phyloP scores from a whole-genome alignment of 306 rosid species.

The Castanea mollissima region DNA sequence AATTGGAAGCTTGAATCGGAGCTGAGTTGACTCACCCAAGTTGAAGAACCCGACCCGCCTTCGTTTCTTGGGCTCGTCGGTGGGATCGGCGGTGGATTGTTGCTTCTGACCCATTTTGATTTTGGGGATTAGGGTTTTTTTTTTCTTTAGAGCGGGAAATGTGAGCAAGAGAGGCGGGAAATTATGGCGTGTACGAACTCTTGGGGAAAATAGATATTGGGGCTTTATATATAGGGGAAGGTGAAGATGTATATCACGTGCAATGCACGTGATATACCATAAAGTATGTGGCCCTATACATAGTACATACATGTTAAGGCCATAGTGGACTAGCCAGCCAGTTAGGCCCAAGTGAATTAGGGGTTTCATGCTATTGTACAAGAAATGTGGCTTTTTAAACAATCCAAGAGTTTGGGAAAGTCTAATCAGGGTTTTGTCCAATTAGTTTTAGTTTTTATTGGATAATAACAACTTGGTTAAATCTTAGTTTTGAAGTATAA shows the following conservation, averaged over 20 bases:
- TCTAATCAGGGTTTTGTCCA: no score
- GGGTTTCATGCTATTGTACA: no score
- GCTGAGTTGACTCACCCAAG: constrained; percentile 27
- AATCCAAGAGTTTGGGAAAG: no score
- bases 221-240: not conserved
- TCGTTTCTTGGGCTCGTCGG: constrained; percentile 52
- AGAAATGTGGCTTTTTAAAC: no score
- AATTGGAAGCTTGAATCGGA: not conserved
- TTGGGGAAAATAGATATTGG: constrained; percentile 2
- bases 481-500: no score
- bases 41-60: constrained; percentile 74
- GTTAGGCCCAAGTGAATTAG: not conserved
- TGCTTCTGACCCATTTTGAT: constrained; percentile 68
- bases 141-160: constrained; percentile 46
- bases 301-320: not conserved
- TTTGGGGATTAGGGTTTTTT: constrained; percentile 53
- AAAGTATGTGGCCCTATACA: no score
- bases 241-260: not conserved
- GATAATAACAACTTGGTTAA: no score
- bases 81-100: constrained; percentile 34
- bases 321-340: not conserved
- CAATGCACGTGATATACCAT: not conserved
- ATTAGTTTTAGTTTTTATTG: no score
- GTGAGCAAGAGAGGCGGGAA: constrained; percentile 65
- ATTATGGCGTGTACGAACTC: constrained; percentile 2